Evolutionary conservation across 2,329 filamentous ascomycete species (phyloP).

Genomic region (Aureobasidium lini): DNA sequence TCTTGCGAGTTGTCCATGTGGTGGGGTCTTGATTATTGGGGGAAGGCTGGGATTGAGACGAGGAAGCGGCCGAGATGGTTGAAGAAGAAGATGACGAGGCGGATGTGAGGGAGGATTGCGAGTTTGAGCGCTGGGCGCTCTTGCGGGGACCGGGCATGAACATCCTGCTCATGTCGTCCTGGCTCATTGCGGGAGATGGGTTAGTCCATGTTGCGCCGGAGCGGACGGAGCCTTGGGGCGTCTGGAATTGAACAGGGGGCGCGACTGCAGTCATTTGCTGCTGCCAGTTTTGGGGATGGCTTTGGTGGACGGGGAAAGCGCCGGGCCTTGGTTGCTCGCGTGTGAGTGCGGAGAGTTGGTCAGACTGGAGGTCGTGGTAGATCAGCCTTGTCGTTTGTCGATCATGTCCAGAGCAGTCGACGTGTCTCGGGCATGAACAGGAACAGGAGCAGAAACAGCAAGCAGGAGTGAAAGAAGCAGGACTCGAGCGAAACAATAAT

Average conservation of each 20-base stretch:
- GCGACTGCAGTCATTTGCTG: conserved; percentile 57
- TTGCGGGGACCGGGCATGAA: conserved; percentile 65
- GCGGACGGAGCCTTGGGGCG: conserved; percentile 38
- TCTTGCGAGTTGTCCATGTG: conserved; percentile 42
- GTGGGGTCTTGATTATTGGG: conserved; percentile 30
- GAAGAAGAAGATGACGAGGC: conserved; percentile 53
- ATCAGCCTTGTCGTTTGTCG: conserved; percentile 9
- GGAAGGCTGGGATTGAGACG: conserved; percentile 56
- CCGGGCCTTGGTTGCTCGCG: conserved; percentile 14
- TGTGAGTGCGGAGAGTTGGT: conserved; percentile 1
- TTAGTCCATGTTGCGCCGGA: conserved; percentile 56
- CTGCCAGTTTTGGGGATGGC: conserved; percentile 17
- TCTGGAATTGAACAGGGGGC: conserved; percentile 56
- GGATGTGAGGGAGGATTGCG: conserved; percentile 72
- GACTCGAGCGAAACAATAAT: conserved; percentile 6
- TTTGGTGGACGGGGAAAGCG: conserved; percentile 1
- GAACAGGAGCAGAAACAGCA: background rate
- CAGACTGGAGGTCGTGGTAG: background rate
- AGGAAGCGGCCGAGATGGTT: conserved; percentile 52
- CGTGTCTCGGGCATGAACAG: background rate
- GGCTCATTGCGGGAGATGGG: conserved; percentile 63
- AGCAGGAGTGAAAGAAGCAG: too few species aligned
- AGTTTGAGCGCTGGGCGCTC: conserved; percentile 77
- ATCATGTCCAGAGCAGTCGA: conserved; percentile 8
- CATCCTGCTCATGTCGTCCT: conserved; percentile 77